Percentiles rank a stretch among this genome's conserved stretches.
Conservation (phyloP, 2,329 filamentous ascomycete genomes). For the Endoconidiophora polonica region DNA sequence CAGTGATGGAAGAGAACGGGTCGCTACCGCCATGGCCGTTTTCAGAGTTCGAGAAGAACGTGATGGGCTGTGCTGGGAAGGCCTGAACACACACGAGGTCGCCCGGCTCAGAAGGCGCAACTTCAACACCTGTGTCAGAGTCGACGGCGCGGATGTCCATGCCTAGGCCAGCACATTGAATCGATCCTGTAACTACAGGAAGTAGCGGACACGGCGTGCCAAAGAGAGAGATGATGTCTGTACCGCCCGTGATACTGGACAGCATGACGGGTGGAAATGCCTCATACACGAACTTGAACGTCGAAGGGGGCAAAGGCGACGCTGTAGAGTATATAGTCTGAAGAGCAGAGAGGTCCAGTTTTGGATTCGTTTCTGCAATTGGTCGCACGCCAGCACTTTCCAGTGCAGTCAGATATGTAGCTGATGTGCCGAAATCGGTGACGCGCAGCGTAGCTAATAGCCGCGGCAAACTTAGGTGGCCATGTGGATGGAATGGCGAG, state of each 20-base stretch:
- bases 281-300: conserved; percentile 76
- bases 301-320: conserved; percentile 79
- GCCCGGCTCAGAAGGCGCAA: conserved; percentile 51
- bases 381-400: conserved; percentile 54
- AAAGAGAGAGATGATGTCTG: conserved; percentile 92
- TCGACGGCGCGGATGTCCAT: conserved; percentile 57
- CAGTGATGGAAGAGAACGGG: conserved; percentile 22
- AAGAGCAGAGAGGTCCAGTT: conserved; percentile 44
- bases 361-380: conserved; percentile 24
- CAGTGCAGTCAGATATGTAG: conserved; percentile 80
- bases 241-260: conserved; percentile 86
- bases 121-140: conserved; percentile 36
- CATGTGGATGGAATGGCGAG: conserved; percentile 68
- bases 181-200: conserved; percentile 56
- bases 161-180: conserved; percentile 61
- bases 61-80: conserved; percentile 81
- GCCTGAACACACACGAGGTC: conserved; percentile 75
- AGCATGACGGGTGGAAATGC: conserved; percentile 74
- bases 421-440: conserved; percentile 88
- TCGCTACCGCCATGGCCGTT: background rate
- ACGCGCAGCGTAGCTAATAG: conserved; percentile 68
- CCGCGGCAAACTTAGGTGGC: conserved; percentile 64
- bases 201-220: conserved; percentile 66
- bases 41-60: conserved; percentile 54
- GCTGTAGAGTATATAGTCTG: conserved; percentile 88